Evolutionary conservation across 176 grass and related monocot genomes (phyloP), one percentile per base, ranked within the genome.

Genomic region (Neostapfia colusana): DNA sequence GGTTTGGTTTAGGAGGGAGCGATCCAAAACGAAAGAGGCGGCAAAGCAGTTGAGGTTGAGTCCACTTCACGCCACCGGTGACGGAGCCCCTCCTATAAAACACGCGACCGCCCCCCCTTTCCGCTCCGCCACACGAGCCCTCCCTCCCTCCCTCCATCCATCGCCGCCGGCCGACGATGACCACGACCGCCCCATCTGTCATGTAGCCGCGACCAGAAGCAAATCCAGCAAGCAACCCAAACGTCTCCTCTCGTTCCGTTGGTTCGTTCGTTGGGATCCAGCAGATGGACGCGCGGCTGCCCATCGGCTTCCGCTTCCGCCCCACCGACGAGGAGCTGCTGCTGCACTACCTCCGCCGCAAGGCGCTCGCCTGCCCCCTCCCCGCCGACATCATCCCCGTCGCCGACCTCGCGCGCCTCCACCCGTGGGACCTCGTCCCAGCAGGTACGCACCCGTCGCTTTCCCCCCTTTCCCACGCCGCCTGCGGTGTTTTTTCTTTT

Each of bases 301-400:
- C 91, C 14, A 88, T 93, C 17, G 91, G 95, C 3, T 98, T 98
- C 81, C 82, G 95, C 6, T 98, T 98, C 82, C 82, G 86, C 40
- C 95, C 95, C 20, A 98, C 95, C 6, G 95, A 98, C 67, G 91
- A 98, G 83, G 95, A 98, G 76, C 87, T 98, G 0, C 51, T 98
- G 49, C 82, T 95, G 10, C 84, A 98, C 81, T 98, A 98, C 77
- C 95, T 98, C 54, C 88, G 81, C 67, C 86, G 91, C 41, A 98
- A 98, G 83, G 89, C 61, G 18, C 59, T 95, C 34, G 69, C 82
- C 7, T 86, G 64, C 77, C 89, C 95, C 18, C 76, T 98, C 55
- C 95, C 95, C 17, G 89, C 95, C 68, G 87, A 85, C 69, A 70
- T 98, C 85, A 98, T 98, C 79, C 91, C 91, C 40, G 91, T 90